phyloP scores from a whole-genome alignment of 352 stramenopile species.

The Phytophthora podocarpi region DNA sequence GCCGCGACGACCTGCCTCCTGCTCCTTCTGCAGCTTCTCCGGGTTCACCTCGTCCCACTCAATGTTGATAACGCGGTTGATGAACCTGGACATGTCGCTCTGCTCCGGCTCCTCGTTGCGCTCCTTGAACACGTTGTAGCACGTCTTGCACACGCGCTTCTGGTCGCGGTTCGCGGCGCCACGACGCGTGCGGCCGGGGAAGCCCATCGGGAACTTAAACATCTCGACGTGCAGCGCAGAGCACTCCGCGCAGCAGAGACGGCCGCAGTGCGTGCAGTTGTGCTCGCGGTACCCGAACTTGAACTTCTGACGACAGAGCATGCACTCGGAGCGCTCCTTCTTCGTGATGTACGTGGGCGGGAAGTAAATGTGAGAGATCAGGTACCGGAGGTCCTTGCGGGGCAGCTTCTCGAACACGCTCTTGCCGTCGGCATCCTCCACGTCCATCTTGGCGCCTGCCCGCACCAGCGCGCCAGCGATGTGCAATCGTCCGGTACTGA shows the following conservation, averaged over 20 bases:
- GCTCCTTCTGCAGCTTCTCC: constrained; percentile 67
- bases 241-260: constrained; percentile 78
- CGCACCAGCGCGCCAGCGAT: constrained; percentile 81
- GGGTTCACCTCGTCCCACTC: constrained; percentile 92
- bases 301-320: constrained; percentile 88
- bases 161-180: constrained; percentile 65
- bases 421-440: constrained; percentile 83
- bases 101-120: constrained; percentile 71
- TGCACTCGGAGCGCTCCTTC: constrained; percentile 84
- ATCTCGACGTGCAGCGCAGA: constrained; percentile 70
- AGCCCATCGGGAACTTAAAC: constrained; percentile 85
- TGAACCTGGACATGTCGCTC: constrained; percentile 64
- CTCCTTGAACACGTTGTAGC: constrained; percentile 86
- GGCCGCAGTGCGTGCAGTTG: constrained; percentile 88
- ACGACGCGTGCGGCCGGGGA: constrained; percentile 73
- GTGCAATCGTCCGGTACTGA: constrained; percentile 62
- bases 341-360: constrained; percentile 86
- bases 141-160: constrained; percentile 88
- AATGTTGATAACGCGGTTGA: constrained; percentile 83
- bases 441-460: constrained; percentile 87
- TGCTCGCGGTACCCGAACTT: constrained; percentile 86
- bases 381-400: constrained; percentile 68
- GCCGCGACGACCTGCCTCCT: constrained; percentile 61
- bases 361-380: constrained; percentile 89
- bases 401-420: constrained; percentile 88